Base-by-base conservation (phyloP, 352 stramenopile species). In the Lagenidium sp. region DNA sequence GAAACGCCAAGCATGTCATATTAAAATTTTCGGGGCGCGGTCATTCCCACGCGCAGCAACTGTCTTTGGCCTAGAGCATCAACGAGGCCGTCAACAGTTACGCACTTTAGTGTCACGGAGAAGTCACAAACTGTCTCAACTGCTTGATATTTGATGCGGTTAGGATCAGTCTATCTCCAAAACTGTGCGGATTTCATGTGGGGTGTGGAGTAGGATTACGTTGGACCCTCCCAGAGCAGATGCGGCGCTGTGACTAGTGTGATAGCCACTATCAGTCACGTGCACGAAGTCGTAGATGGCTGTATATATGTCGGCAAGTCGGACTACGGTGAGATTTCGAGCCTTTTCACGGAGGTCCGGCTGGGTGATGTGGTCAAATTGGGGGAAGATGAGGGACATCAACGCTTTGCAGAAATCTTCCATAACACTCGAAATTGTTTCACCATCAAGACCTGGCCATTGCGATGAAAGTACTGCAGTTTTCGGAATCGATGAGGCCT, bases 211-310 rank as follows among this genome's bases (percentile, higher is more conserved):
- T n/a, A 87, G 42, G 25, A 71, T 60, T 3, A 65, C 58, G 28
- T 48, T 50, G 10, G 48, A 57, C 26, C 31, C 53, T 0, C 38
- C 45, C 4, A 53, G 22, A 12, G 41, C 47, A 36, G 40, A 48
- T 20, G 47, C 55, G 1, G 46, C 40, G 0, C 50, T 55, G 36
- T 54, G 52, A 20, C 48, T 54, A 10, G 52, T 51, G 0, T 52
- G 53, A 44, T 79, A 83, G 3, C 63, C 67, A 39, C 70, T 55
- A 23, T 44, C 53, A n/a, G 50, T 38, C 28, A 78, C 65, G 25
- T 63, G 50, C 18, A 88, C 72, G 43, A 85, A 82, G 38, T 65
- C 65, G 47, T 84, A 71, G 29, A 84, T 54, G 16, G 68, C 60
- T 7, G 58, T 55, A 41, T 85, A 88, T 6, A 60, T 59, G 0